Evolutionary conservation across 768 basidiomycete genomes (phyloP).

Genomic region (Tulasnella sp.): DNA sequence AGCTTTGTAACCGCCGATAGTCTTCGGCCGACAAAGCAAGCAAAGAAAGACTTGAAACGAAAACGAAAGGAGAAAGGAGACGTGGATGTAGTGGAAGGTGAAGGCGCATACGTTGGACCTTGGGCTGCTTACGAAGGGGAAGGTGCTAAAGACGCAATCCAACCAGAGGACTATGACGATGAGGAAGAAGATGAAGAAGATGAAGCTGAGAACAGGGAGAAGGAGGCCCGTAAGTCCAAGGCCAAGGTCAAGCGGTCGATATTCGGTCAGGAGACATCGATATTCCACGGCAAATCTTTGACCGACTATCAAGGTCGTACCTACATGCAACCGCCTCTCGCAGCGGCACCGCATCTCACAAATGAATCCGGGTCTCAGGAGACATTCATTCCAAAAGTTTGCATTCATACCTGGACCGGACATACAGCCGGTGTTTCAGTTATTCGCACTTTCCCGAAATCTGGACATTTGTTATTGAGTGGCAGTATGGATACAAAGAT

Average conservation of each 20-base stretch:
- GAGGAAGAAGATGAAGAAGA: slow-evolving; percentile 37
- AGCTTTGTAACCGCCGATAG: slow-evolving; percentile 65
- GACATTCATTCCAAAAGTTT: slow-evolving; percentile 86
- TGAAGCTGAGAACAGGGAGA: slow-evolving; percentile 35
- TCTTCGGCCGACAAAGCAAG: slow-evolving; percentile 43
- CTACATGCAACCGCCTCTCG: slow-evolving; percentile 86
- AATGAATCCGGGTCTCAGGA: slow-evolving; percentile 75
- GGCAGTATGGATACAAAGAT: slow-evolving; percentile 98
- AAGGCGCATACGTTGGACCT: slow-evolving; percentile 82
- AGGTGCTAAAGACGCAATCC: slow-evolving; percentile 29
- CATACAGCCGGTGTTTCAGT: slow-evolving; percentile 95
- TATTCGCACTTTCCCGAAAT: slow-evolving; percentile 81
- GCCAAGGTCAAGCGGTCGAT: slow-evolving; percentile 56
- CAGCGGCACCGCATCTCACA: slow-evolving; percentile 75
- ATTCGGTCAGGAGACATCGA: slow-evolving; percentile 77
- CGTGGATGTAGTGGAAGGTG: slow-evolving; percentile 76
- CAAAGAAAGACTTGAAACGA: slow-evolving; percentile 69
- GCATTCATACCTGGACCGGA: slow-evolving; percentile 96
- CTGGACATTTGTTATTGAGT: slow-evolving; percentile 84
- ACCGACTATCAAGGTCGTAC: slow-evolving; percentile 96
- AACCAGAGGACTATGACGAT: slow-evolving; percentile 41
- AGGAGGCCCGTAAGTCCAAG: slow-evolving; percentile 20
- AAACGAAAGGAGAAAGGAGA: slow-evolving; percentile 73
- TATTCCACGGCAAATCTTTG: slow-evolving; percentile 96
- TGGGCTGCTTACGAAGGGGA: slow-evolving; percentile 91